These are phyloP conservation scores for Agapanthus africanus DNA, from an alignment of 106 monocot genomes.

Conservation along the genomic window DNA sequence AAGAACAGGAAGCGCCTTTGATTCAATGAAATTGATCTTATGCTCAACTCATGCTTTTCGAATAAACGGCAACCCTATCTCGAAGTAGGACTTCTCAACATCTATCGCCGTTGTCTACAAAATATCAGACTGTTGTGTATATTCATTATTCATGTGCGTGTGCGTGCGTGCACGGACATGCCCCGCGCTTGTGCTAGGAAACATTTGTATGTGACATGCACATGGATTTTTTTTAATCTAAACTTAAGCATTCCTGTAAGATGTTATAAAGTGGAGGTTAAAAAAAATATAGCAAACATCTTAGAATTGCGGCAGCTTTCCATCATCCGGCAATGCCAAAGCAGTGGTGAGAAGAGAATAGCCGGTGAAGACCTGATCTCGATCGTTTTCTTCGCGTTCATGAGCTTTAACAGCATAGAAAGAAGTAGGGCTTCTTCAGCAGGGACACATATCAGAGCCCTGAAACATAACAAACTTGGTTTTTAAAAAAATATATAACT, in stretches of 20 bases:
- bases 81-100: constrained; percentile 13
- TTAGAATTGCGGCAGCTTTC: background rate
- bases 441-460: constrained; percentile 28
- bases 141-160: no score
- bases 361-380: constrained; percentile 29
- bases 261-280: background rate
- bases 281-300: background rate
- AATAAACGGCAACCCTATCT: constrained; percentile 39
- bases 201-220: no score
- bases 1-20: constrained; percentile 29
- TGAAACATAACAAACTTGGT: constrained; percentile 4
- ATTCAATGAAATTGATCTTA: constrained; percentile 43
- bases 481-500: no score
- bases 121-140: no score
- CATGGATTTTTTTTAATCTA: no score
- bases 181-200: no score
- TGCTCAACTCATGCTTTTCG: constrained; percentile 32
- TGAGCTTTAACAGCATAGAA: constrained; percentile 19
- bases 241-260: no score
- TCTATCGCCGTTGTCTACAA: constrained; percentile 35
- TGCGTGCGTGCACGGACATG: no score
- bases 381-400: constrained; percentile 41
- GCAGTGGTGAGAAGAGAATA: constrained; percentile 16
- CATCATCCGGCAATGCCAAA: constrained; percentile 12
- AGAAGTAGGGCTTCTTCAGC: constrained; percentile 35